Evolutionary conservation across 1,284 basidiomycete species (phyloP), one percentile per base, ranked within the genome.

Genomic region (Phenoliferia sp.): DNA sequence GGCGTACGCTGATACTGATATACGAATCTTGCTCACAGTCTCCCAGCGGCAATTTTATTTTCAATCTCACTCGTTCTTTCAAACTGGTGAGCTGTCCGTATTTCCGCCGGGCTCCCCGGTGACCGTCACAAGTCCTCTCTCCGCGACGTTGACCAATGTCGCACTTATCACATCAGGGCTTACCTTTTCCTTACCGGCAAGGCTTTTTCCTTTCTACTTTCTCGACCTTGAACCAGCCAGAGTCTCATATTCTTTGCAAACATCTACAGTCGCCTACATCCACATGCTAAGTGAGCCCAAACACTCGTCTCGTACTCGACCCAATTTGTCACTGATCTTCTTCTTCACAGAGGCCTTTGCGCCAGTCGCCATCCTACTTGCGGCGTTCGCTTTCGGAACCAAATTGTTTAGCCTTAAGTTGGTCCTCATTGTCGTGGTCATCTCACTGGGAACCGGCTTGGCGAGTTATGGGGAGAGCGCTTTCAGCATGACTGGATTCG

Each of bases 21-120:
- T 22, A 73, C 71, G 54, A 7, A 92, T 80, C 69, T 92, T 52
- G 85, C 86, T 72, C 92, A 91, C 58, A 97, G 98, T 74, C 84
- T 97, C 10, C 94, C 94, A 52, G 95, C 97, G 72, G 94, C 94
- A 33, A 77, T 93, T 44, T 86, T 98, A 69, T 96, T 98, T 84
- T 91, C 90, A 29, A 93, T 88, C 34, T 92, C 89, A 72, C 86
- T 97, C 69, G 93, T 97, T 75, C 84, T 95, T 66, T 90, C 88
- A 80, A 97, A 97, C 82, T 94, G 91, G 64, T 58, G 56, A 32
- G 7, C 29, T 56, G 12, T 29, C 54, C 54, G n/a, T n/a, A n/a
- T n/a, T n/a, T n/a, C n/a, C n/a, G n/a, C n/a, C n/a, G n/a, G n/a
- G n/a, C n/a, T n/a, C n/a, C n/a, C n/a, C n/a, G n/a, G n/a, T n/a